Base-by-base conservation (phyloP, 768 basidiomycete genomes). In the Kwoniella dejecticola region DNA sequence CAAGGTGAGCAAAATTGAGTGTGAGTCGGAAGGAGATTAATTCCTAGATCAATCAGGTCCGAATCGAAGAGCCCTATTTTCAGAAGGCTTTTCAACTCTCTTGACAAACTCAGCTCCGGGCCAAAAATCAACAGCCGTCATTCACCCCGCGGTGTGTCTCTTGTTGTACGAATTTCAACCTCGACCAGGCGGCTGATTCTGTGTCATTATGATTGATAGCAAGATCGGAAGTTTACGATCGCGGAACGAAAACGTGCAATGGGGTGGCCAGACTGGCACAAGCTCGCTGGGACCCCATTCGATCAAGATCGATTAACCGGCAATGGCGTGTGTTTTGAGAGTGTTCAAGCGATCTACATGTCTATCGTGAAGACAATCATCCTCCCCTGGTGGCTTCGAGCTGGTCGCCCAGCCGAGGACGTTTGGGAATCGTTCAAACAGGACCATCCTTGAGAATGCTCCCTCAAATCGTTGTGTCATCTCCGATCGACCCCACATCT, bases 201-300 rank as follows among this genome's bases (percentile, higher is more conserved):
- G 8, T 42, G 13, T 24, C 11, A 10, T 24, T 6, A 12, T 13
- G 7, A 62, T 60, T 21, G n/a, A n/a, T 23, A 60, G 59, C 48
- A 67, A 55, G 26, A 53, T 11, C 53, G 71, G 3, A 72, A 63
- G 5, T 62, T 69, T 40, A 62, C 68, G 1, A 52, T 68, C 1
- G 71, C 71, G 13, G 71, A 72, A 31, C 36, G 67, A 4, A 69
- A 69, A 38, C 30, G 71, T 26, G 56, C 61, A 11, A 57, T 57
- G 55, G 71, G 71, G 1, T 60, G 69, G 27, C 71, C 71, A 15
- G 71, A 72, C 52, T 42, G 48, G 24, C 65, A 63, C 27, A 8
- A 21, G 2, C 42, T 72, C 12, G 45, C 49, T 30, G 68, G 68
- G 3, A 62, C 40, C 1, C 53, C 60, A 3, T 6, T 38, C 0